A percentile compares a stretch with the other conserved stretches of the same genome.
phyloP scores from a whole-genome alignment of 140 eudicot genomes.

The Oenanthe javanica region DNA sequence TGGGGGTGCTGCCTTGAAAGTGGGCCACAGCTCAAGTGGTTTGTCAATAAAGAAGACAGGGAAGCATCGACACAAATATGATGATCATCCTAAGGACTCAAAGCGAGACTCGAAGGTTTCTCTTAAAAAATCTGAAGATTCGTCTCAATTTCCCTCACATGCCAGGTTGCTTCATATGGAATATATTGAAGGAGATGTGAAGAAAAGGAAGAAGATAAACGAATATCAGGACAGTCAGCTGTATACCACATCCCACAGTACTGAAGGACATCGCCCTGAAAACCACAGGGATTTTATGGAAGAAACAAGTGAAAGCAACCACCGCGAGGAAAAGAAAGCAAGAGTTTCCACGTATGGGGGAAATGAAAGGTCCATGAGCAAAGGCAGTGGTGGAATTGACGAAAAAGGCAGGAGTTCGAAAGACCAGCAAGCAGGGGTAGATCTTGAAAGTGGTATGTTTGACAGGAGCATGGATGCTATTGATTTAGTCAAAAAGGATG shows the following conservation, averaged over 20 bases:
- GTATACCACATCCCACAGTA: slow-evolving; percentile 9
- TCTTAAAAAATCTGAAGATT: slow-evolving; percentile 7
- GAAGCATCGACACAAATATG: slow-evolving; percentile 20
- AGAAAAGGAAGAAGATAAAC: slow-evolving; percentile 49
- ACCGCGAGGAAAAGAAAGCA: slow-evolving; percentile 56
- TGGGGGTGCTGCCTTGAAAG: slow-evolving; percentile 33
- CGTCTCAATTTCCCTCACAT: slow-evolving; percentile 6
- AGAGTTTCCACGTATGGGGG: slow-evolving; percentile 46
- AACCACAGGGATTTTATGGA: slow-evolving; percentile 21
- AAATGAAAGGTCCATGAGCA: slow-evolving; percentile 41
- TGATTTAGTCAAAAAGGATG: slow-evolving; percentile 46
- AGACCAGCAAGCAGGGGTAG: slow-evolving; percentile 24
- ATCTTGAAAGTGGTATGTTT: slow-evolving; percentile 16
- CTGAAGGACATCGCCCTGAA: slow-evolving; percentile 17
- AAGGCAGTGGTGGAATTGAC: slow-evolving; percentile 23
- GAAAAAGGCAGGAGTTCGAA: slow-evolving; percentile 25
- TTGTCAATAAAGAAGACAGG: slow-evolving; percentile 26
- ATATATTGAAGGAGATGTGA: slow-evolving; percentile 26
- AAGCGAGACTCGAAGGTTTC: neutral
- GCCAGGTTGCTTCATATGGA: slow-evolving; percentile 3
- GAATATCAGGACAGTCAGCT: slow-evolving; percentile 25
- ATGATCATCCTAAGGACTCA: slow-evolving; percentile 11
- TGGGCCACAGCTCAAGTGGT: slow-evolving; percentile 35
- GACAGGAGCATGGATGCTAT: slow-evolving; percentile 20
- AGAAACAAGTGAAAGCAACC: slow-evolving; percentile 36